A percentile compares a stretch with the other conserved stretches of the same genome.
phyloP scores from a whole-genome alignment of 1,139 yeast species.

The Geotrichum phurueaensis region DNA sequence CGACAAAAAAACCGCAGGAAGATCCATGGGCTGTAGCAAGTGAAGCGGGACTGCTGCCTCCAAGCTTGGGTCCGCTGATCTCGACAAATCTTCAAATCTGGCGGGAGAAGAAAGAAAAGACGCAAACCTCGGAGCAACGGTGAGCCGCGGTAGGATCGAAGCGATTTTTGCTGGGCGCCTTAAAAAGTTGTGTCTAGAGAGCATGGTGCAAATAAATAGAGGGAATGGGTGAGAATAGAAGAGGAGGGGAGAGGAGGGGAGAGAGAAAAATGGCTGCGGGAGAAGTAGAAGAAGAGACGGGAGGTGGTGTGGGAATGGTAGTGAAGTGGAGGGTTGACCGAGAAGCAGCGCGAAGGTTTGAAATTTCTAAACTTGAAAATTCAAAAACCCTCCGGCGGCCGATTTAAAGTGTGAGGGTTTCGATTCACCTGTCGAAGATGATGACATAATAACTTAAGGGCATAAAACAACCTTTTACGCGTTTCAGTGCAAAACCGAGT shows the following conservation, averaged over 20 bases:
- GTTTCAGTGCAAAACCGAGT: too few species aligned
- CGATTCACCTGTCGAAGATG: too few species aligned
- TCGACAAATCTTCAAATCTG: background rate
- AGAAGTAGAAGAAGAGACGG: too few species aligned
- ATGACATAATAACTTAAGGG: too few species aligned
- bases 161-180: background rate
- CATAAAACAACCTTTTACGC: too few species aligned
- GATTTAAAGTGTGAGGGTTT: too few species aligned
- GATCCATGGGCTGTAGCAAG: background rate
- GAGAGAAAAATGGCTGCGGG: background rate
- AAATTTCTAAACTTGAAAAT: background rate
- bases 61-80: background rate
- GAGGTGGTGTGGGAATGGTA: too few species aligned
- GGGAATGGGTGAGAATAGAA: background rate
- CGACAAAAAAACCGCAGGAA: background rate
- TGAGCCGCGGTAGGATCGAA: background rate
- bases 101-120: background rate
- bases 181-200: background rate
- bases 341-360: background rate
- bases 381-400: background rate
- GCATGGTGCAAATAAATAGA: background rate
- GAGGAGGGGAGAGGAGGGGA: background rate
- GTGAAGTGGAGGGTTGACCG: background rate
- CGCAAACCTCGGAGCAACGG: background rate
- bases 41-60: background rate